A percentile compares a stretch with the other conserved stretches of the same genome.
Conservation (phyloP, 2,329 filamentous ascomycete genomes). For the Fusarium duplospermum region DNA sequence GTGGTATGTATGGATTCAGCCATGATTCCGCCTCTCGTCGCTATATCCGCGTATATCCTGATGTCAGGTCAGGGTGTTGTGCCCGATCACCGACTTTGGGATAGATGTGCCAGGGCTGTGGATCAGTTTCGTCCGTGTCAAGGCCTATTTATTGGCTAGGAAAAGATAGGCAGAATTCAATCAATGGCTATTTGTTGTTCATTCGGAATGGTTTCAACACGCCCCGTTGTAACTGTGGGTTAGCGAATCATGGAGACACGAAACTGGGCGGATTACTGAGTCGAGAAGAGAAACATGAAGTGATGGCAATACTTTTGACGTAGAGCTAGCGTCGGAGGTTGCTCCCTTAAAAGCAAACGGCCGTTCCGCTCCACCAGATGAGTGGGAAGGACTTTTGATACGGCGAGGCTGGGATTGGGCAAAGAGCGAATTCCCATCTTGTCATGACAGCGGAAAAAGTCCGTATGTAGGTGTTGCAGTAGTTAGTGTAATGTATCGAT, state of each 20-base stretch:
- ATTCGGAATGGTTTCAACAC: neutral
- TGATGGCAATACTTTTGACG: neutral
- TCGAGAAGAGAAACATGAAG: neutral
- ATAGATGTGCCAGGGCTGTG: neutral
- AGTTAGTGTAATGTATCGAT: neutral
- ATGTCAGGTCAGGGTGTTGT: neutral
- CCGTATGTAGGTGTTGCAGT: neutral
- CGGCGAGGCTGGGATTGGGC: neutral
- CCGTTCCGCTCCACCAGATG: neutral
- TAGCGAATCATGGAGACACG: neutral
- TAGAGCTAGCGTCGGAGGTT: neutral
- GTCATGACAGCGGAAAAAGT: neutral
- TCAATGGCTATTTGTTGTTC: neutral
- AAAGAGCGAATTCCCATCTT: neutral
- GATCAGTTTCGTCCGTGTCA: neutral
- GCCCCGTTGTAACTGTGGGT: neutral
- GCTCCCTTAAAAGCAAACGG: neutral
- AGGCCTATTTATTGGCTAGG: neutral
- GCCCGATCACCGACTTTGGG: neutral
- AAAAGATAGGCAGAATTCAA: neutral
- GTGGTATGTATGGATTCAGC: neutral
- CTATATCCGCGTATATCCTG: neutral
- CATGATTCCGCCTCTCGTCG: neutral
- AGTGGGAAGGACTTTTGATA: neutral
- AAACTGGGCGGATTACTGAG: neutral